Evolutionary conservation across 2,329 filamentous ascomycete species (phyloP).

Genomic region (Fonsecaea pugnacius): DNA sequence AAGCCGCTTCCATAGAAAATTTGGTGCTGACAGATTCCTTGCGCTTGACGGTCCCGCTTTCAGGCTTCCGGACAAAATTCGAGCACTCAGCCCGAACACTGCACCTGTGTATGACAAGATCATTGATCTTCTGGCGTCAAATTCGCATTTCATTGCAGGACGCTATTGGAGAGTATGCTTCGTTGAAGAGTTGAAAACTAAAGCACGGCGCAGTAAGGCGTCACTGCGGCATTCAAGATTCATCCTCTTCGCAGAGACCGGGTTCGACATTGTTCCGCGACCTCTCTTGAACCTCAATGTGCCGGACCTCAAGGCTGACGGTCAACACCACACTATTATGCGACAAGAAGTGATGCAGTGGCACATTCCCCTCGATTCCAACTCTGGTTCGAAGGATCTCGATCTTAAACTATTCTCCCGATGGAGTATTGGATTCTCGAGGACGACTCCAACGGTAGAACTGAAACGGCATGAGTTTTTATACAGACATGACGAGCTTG

Average conservation of each 20-base stretch:
- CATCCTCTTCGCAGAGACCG: conserved; percentile 51
- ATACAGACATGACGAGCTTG: conserved; percentile 40
- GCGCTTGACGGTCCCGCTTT: conserved; percentile 45
- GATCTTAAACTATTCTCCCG: conserved; percentile 54
- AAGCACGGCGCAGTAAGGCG: conserved; percentile 29
- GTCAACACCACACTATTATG: conserved; percentile 40
- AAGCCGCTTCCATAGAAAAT: conserved; percentile 52
- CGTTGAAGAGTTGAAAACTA: conserved; percentile 47
- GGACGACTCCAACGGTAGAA: conserved; percentile 47
- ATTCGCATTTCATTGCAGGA: conserved; percentile 47
- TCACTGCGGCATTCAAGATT: conserved; percentile 40
- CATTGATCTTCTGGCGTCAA: conserved; percentile 47
- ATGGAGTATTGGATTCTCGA: conserved; percentile 50
- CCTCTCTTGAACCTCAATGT: background rate
- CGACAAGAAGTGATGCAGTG: conserved; percentile 50
- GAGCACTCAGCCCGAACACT: conserved; percentile 22
- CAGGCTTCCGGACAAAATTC: conserved; percentile 20
- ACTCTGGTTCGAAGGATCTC: conserved; percentile 46
- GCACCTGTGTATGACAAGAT: conserved; percentile 42
- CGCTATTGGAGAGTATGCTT: conserved; percentile 53
- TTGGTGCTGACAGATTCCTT: conserved; percentile 53
- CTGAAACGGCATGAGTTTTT: conserved; percentile 47
- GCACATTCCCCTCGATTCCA: conserved; percentile 48
- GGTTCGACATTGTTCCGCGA: conserved; percentile 40
- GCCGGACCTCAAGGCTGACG: background rate